These are phyloP conservation scores for Rutidosis leptorrhynchoides DNA, from an alignment of 129 eudicot species.

Conservation along the genomic window DNA sequence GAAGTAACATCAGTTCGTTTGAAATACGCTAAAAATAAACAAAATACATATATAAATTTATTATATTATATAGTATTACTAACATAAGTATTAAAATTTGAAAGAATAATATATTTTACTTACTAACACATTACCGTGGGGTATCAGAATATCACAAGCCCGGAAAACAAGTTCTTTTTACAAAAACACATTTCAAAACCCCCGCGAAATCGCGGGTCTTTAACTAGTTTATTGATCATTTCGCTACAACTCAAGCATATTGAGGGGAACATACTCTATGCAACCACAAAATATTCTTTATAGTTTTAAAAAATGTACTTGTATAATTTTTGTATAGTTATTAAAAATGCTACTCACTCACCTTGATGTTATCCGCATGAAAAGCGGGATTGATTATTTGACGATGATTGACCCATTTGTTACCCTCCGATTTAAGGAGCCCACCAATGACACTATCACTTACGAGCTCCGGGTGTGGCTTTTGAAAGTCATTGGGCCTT, in stretches of 20 bases:
- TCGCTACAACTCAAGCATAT: slow-evolving; percentile 42
- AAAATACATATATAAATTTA: no score
- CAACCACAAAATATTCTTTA: neutral
- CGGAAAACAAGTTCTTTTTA: no score
- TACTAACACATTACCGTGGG: no score
- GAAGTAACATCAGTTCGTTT: no score
- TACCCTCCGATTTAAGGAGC: slow-evolving; percentile 38
- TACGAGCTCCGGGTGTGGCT: slow-evolving; percentile 39
- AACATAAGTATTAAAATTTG: no score
- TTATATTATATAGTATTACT: no score
- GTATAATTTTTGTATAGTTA: neutral
- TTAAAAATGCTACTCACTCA: neutral
- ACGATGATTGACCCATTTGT: slow-evolving; percentile 55
- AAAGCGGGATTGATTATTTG: slow-evolving; percentile 49
- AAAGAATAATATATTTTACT: no score
- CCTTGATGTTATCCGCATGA: slow-evolving; percentile 46
- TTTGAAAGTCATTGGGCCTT: slow-evolving; percentile 35
- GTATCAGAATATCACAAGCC: no score
- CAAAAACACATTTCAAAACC: no score
- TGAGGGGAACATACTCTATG: slow-evolving; percentile 43
- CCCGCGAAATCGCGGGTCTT: no score
- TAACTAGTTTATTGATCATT: slow-evolving; percentile 41
- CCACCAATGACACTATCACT: slow-evolving; percentile 39
- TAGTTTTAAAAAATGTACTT: neutral
- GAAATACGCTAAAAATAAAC: no score